Conservation (phyloP, 805 yeast species). For the Kurtzmaniella fragi region DNA sequence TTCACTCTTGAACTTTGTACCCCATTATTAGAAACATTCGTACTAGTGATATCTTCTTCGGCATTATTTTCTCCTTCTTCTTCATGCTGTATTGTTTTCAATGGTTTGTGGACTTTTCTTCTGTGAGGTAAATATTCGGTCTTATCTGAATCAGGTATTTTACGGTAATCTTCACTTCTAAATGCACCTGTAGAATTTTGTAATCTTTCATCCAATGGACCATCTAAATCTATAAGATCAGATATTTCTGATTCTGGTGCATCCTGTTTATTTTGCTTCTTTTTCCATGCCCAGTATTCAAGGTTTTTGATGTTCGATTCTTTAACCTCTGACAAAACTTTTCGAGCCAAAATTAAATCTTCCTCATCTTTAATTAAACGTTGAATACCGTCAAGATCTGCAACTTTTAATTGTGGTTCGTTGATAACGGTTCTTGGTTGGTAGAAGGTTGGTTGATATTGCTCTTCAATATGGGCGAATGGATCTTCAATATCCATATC, state of each 20-base stretch:
- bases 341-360: constrained; percentile 53
- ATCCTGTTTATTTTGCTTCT: constrained; percentile 24
- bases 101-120: constrained; percentile 60
- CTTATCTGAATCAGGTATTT: constrained; percentile 69
- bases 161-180: constrained; percentile 67
- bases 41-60: constrained; percentile 15
- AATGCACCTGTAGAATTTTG: constrained; percentile 55
- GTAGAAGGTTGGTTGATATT: constrained; percentile 48
- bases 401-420: constrained; percentile 26
- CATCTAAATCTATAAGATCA: constrained; percentile 23
- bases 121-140: constrained; percentile 79
- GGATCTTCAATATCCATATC: constrained; percentile 11
- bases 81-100: constrained; percentile 67
- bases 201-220: constrained; percentile 23
- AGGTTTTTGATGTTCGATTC: constrained; percentile 28
- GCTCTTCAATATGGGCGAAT: constrained; percentile 21
- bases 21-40: constrained; percentile 9
- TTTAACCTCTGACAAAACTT: constrained; percentile 28
- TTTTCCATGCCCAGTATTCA: constrained; percentile 67
- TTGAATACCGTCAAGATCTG: constrained; percentile 49
- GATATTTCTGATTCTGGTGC: constrained; percentile 16
- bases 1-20: constrained; percentile 73
- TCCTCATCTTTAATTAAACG: constrained; percentile 64
- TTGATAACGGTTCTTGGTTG: constrained; percentile 54
- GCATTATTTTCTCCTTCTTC: constrained; percentile 38